A percentile compares a stretch with the other conserved stretches of the same genome.
Evolutionary conservation across 2,329 filamentous ascomycete species (phyloP).

Genomic region (Helotiales sp.): DNA sequence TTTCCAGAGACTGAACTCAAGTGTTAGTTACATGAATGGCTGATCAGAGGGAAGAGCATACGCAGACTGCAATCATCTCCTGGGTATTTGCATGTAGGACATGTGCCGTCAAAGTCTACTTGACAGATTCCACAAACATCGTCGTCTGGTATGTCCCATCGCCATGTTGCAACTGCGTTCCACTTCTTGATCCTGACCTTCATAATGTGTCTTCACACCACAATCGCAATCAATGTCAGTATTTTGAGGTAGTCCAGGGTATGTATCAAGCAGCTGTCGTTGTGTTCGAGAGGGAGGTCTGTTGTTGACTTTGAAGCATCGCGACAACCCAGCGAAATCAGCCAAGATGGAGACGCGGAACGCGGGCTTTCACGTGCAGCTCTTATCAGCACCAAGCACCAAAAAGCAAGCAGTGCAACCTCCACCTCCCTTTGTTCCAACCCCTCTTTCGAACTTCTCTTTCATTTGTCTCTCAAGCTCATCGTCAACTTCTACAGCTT

Average conservation of each 20-base stretch:
- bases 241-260: too few relatives aligned
- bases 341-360: not conserved
- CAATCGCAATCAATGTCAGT: not conserved
- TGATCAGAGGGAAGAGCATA: conserved; percentile 45
- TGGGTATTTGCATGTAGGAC: conserved; percentile 96
- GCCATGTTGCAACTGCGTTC: conserved; percentile 94
- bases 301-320: conserved; percentile 7
- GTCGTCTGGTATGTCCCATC: conserved; percentile 96
- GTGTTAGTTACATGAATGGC: conserved; percentile 7
- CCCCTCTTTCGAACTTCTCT: conserved; percentile 11
- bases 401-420: conserved; percentile 5
- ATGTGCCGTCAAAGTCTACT: conserved; percentile 96
- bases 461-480: conserved; percentile 1
- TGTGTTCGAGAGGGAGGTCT: not conserved
- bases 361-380: conserved; percentile 18
- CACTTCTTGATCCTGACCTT: conserved; percentile 94
- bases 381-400: conserved; percentile 14
- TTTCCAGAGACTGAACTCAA: conserved; percentile 76
- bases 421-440: conserved; percentile 9
- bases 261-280: not conserved
- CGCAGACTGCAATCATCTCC: conserved; percentile 92
- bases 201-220: conserved; percentile 54
- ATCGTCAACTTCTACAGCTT: conserved; percentile 10
- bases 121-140: conserved; percentile 99
- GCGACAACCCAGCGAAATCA: not conserved